Conservation (phyloP, 2,329 filamentous ascomycete species). For the Stagonosporopsis tanaceti region DNA sequence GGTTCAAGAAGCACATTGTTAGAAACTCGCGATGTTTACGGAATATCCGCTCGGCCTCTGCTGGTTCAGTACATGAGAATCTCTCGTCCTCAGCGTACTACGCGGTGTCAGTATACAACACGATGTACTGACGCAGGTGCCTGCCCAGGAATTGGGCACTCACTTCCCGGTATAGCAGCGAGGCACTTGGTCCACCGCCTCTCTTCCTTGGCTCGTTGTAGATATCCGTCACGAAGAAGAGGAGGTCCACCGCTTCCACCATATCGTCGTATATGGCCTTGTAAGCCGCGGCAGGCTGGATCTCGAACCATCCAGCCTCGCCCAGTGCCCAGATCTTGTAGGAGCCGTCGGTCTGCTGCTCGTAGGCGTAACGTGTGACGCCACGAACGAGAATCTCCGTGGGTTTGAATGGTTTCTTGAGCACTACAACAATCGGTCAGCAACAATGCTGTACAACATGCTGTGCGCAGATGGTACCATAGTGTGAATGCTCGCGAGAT, state of each 20-base stretch:
- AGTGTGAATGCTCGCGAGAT: slow-evolving; percentile 36
- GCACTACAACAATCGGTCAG: slow-evolving; percentile 35
- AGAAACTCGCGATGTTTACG: slow-evolving; percentile 53
- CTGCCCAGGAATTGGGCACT: slow-evolving; percentile 20
- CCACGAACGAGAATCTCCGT: slow-evolving; percentile 63
- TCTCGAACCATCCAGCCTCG: slow-evolving; percentile 72
- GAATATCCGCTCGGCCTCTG: slow-evolving; percentile 40
- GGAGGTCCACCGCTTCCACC: slow-evolving; percentile 68
- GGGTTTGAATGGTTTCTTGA: slow-evolving; percentile 44
- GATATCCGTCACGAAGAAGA: slow-evolving; percentile 69
- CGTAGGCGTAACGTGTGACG: slow-evolving; percentile 58
- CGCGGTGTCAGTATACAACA: slow-evolving; percentile 16
- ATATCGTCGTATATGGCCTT: slow-evolving; percentile 65
- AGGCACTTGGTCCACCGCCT: slow-evolving; percentile 49
- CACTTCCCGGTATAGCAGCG: slow-evolving; percentile 52
- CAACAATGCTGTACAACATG: neutral
- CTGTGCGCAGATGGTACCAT: slow-evolving; percentile 32
- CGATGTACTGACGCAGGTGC: neutral
- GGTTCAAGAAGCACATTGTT: slow-evolving; percentile 54
- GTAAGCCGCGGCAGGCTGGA: slow-evolving; percentile 68
- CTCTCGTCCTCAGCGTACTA: slow-evolving; percentile 49
- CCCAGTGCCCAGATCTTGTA: slow-evolving; percentile 73
- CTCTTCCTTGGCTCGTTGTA: slow-evolving; percentile 57
- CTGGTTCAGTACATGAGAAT: slow-evolving; percentile 34
- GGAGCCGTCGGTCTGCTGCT: slow-evolving; percentile 62